These are phyloP conservation scores for Abortiporus biennis DNA, from an alignment of 1,284 basidiomycete genomes.

Conservation along the genomic window DNA sequence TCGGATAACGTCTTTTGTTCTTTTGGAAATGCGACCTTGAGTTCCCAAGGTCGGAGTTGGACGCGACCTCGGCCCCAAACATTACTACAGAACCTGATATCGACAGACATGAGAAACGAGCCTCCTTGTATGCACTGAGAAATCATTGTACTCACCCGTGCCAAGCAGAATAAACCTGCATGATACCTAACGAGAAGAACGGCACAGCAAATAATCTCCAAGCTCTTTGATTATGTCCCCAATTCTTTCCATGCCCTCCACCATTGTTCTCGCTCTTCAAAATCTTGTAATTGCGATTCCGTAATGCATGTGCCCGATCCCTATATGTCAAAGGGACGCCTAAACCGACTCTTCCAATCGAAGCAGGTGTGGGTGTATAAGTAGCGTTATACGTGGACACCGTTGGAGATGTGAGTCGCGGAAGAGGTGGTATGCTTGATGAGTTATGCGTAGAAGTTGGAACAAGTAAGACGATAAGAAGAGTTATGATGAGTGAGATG, in stretches of 20 bases:
- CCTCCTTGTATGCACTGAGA: background rate
- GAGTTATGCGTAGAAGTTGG: too few species aligned
- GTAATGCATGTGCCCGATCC: too few species aligned
- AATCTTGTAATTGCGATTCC: conserved; percentile 5
- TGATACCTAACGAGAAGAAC: conserved; percentile 25
- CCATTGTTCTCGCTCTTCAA: conserved; percentile 7
- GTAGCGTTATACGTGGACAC: background rate
- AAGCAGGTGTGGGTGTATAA: too few species aligned
- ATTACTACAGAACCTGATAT: conserved; percentile 29
- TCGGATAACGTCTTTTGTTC: background rate
- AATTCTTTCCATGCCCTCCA: conserved; percentile 5
- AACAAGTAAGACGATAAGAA: conserved; percentile 22
- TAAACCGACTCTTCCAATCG: too few species aligned
- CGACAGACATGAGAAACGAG: background rate
- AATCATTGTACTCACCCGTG: conserved; percentile 26
- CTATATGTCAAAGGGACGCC: too few species aligned
- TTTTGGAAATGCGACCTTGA: conserved; percentile 10
- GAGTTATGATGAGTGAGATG: conserved; percentile 22
- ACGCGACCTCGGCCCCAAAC: conserved; percentile 28
- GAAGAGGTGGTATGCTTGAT: too few species aligned
- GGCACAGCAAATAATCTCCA: conserved; percentile 28
- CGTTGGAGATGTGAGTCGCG: conserved; percentile 11
- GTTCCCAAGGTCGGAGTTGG: conserved; percentile 27
- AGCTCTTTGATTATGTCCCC: conserved; percentile 18
- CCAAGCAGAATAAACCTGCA: conserved; percentile 30